Percentiles rank a stretch among this genome's conserved stretches.
phyloP scores from a whole-genome alignment of 202 grass and related monocot species.

The Zoysia matrella region DNA sequence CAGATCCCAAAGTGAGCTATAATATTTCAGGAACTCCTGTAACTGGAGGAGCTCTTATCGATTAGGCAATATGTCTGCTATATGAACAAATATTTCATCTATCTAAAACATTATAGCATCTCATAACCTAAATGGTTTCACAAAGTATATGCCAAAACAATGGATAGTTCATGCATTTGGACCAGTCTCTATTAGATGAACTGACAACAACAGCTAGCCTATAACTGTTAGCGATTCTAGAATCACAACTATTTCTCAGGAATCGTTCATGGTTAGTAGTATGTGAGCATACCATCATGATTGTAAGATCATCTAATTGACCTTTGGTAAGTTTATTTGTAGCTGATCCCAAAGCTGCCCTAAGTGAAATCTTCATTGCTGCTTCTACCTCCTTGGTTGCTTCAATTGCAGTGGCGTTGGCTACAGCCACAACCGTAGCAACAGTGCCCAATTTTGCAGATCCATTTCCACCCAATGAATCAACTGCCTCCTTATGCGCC shows the following conservation, averaged over 20 bases:
- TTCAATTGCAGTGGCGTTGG: constrained; percentile 84
- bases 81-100: neutral
- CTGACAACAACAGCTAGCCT: constrained; percentile 11
- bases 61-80: neutral
- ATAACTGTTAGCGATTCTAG: constrained; percentile 22
- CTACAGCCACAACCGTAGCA: constrained; percentile 80
- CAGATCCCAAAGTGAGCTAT: constrained; percentile 27
- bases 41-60: neutral
- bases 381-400: constrained; percentile 95
- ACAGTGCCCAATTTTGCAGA: constrained; percentile 80
- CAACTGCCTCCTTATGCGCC: constrained; percentile 85
- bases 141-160: constrained; percentile 5
- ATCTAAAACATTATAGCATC: neutral
- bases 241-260: neutral
- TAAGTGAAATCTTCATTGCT: constrained; percentile 83
- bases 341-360: constrained; percentile 67
- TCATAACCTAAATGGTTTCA: constrained; percentile 13
- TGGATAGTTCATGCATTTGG: constrained; percentile 11
- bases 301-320: constrained; percentile 88
- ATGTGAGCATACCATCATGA: constrained; percentile 84
- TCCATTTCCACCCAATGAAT: constrained; percentile 75
- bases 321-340: constrained; percentile 72
- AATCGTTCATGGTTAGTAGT: constrained; percentile 20
- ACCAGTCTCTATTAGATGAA: constrained; percentile 28
- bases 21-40: constrained; percentile 10